phyloP scores from a whole-genome alignment of 2,329 filamentous ascomycete species.

The Aureobasidium melanogenum region DNA sequence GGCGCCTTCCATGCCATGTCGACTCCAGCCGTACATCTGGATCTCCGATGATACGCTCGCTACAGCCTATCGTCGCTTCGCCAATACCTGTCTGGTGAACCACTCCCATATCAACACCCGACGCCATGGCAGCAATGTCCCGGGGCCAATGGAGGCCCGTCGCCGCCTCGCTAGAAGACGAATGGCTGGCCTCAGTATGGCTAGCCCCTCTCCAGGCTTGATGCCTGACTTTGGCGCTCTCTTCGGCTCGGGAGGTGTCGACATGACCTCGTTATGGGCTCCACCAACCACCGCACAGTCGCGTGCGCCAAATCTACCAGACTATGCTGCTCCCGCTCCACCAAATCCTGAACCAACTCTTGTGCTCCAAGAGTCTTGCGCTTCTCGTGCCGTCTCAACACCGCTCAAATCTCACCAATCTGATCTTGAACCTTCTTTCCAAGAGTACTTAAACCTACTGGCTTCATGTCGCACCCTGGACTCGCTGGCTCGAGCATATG shows the following conservation, averaged over 20 bases:
- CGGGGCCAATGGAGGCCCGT: conserved; percentile 54
- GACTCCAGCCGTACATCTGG: conserved; percentile 36
- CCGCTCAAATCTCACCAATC: background rate
- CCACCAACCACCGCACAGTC: background rate
- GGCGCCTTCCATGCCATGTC: conserved; percentile 19
- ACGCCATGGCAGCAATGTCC: conserved; percentile 52
- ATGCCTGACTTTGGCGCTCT: conserved; percentile 22
- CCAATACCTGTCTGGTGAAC: conserved; percentile 36
- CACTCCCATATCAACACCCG: conserved; percentile 19
- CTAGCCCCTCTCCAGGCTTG: conserved; percentile 13
- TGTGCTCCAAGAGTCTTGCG: background rate
- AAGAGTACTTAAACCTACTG: background rate
- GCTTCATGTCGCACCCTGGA: background rate
- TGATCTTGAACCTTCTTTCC: background rate
- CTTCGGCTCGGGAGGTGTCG: conserved; percentile 18
- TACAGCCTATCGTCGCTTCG: conserved; percentile 43
- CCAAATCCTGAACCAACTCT: background rate
- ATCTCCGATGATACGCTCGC: conserved; percentile 50
- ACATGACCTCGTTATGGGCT: conserved; percentile 5
- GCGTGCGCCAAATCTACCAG: background rate
- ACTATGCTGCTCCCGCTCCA: background rate
- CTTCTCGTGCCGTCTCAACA: background rate
- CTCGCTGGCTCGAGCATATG: background rate
- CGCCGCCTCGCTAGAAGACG: conserved; percentile 46
- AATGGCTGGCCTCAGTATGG: conserved; percentile 41